Percentiles rank a stretch among this genome's conserved stretches.
Evolutionary conservation across 352 stramenopile species (phyloP).

Genomic region (Blastocystis sp.): DNA sequence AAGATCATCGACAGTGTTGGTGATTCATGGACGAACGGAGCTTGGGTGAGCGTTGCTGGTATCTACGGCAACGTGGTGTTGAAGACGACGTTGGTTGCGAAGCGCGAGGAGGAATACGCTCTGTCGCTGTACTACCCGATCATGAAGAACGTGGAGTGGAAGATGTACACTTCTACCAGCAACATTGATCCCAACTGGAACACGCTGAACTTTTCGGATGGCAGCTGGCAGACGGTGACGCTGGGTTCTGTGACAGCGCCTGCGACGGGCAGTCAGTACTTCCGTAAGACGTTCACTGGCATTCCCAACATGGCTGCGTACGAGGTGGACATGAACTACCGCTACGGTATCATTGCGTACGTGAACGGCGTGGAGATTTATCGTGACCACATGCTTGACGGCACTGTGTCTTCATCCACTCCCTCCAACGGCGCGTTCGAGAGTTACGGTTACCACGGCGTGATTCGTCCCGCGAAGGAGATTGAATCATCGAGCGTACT

Average conservation of each 20-base stretch:
- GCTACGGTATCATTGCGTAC: slow-evolving; percentile 40
- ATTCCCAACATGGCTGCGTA: slow-evolving; percentile 47
- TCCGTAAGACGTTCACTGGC: slow-evolving; percentile 3
- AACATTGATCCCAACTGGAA: no score
- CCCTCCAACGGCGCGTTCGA: not conserved
- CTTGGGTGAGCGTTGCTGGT: not conserved
- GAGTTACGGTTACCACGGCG: not conserved
- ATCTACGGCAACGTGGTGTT: slow-evolving; percentile 29
- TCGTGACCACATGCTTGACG: slow-evolving; percentile 45
- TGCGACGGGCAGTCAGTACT: slow-evolving; percentile 43
- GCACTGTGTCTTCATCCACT: not conserved
- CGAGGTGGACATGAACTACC: slow-evolving; percentile 1
- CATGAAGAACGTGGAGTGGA: not conserved
- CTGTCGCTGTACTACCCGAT: slow-evolving; percentile 48
- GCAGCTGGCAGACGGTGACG: not conserved
- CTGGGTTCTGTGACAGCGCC: not conserved
- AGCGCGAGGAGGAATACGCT: not conserved
- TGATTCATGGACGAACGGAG: not conserved
- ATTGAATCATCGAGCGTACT: no score
- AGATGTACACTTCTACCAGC: no score
- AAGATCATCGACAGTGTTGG: not conserved
- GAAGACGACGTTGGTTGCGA: slow-evolving; percentile 2
- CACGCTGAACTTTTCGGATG: not conserved
- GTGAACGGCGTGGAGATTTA: slow-evolving; percentile 58
- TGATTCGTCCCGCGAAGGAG: slow-evolving; percentile 40